Base-by-base conservation (phyloP, 306 rosid species). In the Urtica urens region DNA sequence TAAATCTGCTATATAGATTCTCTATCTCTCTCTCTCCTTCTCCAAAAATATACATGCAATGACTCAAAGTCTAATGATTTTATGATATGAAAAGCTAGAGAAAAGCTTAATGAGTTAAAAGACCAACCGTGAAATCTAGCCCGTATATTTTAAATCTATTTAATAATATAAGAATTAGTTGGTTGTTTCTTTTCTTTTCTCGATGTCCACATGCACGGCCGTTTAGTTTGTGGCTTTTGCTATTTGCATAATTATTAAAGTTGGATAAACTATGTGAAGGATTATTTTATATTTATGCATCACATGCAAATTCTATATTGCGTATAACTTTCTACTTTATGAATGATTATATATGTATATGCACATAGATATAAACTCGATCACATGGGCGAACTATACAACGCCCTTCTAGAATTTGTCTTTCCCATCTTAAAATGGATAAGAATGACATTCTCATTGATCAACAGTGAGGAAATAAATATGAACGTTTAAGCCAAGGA, bases 261-360 rank as follows among this genome's bases (percentile, higher is more conserved):
- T 51, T 25, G 10, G 13, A 51, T 35, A 35, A 30, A 18, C 20
- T 29, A 6, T 4, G 6, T 7, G 6, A 49, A 3, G 22, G 17
- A 44, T 41, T 16, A 49, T 4, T 49, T 17, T n/a, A n/a, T n/a
- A n/a, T 8, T 49, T 38, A 49, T 49, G 29, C 23, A 6, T 39
- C 54, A 49, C 54, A 49, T 48, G 53, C 53, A 17, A 7, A n/a
- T n/a, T n/a, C n/a, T n/a, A n/a, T n/a, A n/a, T n/a, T 27, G 53
- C 29, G 53, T 2, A 15, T 23, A 49, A 39, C 18, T 15, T n/a
- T n/a, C 6, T n/a, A 39, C 5, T 10, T 39, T 2, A 43, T 4
- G 7, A 43, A 19, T n/a, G 10, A 3, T 43, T 21, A 17, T 21
- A 43, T 43, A 21, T 14, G 13, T 31, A 31, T 31, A 31, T 31